Base-by-base conservation (phyloP, 1,284 basidiomycete species). In the Ceratobasidium sp. region DNA sequence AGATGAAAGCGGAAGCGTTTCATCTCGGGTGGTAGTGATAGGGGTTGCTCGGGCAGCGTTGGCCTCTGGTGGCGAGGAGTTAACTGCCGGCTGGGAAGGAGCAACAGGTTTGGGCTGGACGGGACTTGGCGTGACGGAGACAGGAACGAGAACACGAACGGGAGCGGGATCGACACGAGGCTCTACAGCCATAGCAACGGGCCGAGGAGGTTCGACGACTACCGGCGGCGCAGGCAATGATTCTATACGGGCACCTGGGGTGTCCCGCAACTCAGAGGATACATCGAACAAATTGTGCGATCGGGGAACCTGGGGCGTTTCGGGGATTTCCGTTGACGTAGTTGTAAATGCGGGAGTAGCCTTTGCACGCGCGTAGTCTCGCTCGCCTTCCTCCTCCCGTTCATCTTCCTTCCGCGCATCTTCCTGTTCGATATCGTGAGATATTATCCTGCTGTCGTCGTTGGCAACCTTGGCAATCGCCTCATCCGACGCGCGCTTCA, bases 231-330 rank as follows among this genome's bases (percentile, higher is more conserved):
- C 27, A 34, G 57, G 8, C 38, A 17, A 40, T 40, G 38, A 17
- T 17, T 40, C 17, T 17, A 40, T 40, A 40, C 38, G 38, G 17
- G 38, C 10, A n/a, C n/a, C 38, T 40, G 38, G 8, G 8, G 10
- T 8, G 10, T 40, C 17, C 17, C 38, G 38, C 8, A 40, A 8
- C 38, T 40, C 38, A 8, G 38, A 8, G 38, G 17, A 8, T 40
- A 17, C 10, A 40, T 10, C 45, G n/a, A 15, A 47, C n/a, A 20
- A 20, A 47, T 47, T 20, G 22, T 35, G 32, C 12, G 40, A 20
- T 20, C 43, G 49, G 2, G 43, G 34, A 27, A 50, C 13, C 31
- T 64, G 47, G 6, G 60, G 60, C 15, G 60, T 64, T 40, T 64
- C 60, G 1, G 60, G 22, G 20, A 64, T 42, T 34, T 64, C 60